phyloP scores from a whole-genome alignment of 2,329 filamentous ascomycete species.

The Penicillium paneum region DNA sequence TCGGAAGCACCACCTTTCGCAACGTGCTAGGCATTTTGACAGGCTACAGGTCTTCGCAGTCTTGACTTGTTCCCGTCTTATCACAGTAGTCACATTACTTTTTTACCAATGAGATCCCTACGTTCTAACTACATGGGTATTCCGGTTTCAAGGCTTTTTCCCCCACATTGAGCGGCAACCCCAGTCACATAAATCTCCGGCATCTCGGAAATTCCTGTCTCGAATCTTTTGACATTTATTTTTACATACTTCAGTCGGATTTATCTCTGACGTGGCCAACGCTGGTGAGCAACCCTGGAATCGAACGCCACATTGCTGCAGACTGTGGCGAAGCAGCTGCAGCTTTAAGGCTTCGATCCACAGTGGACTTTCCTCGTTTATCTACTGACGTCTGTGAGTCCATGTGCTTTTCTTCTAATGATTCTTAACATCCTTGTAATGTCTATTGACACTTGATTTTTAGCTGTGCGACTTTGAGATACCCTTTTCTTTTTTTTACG shows the following conservation, averaged over 20 bases:
- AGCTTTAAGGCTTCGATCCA: constrained; percentile 23
- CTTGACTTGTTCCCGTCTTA: constrained; percentile 14
- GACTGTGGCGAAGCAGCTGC: constrained; percentile 41
- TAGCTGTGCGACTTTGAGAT: constrained; percentile 13
- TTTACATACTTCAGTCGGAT: not conserved
- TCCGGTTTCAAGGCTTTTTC: constrained; percentile 10
- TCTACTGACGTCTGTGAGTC: constrained; percentile 16
- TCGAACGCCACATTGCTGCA: constrained; percentile 25
- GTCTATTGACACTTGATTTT: constrained; percentile 5
- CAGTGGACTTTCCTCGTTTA: constrained; percentile 21
- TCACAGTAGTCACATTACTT: constrained; percentile 20
- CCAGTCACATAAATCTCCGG: constrained; percentile 18
- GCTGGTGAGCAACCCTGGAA: constrained; percentile 16
- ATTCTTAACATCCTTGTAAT: constrained; percentile 9
- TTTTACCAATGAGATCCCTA: constrained; percentile 27
- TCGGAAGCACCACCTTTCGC: constrained; percentile 12
- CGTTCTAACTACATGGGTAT: constrained; percentile 18
- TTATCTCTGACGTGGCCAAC: constrained; percentile 35
- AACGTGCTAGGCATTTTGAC: constrained; percentile 5
- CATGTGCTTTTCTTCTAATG: constrained; percentile 3
- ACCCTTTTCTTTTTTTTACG: not conserved
- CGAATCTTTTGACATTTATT: constrained; percentile 5
- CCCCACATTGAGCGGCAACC: constrained; percentile 18
- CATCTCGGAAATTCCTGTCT: constrained; percentile 1
- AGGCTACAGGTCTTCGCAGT: constrained; percentile 13